Evolutionary conservation across 2,329 filamentous ascomycete species (phyloP), one percentile per base, ranked within the genome.

Genomic region (Pseudopithomyces chartarum): DNA sequence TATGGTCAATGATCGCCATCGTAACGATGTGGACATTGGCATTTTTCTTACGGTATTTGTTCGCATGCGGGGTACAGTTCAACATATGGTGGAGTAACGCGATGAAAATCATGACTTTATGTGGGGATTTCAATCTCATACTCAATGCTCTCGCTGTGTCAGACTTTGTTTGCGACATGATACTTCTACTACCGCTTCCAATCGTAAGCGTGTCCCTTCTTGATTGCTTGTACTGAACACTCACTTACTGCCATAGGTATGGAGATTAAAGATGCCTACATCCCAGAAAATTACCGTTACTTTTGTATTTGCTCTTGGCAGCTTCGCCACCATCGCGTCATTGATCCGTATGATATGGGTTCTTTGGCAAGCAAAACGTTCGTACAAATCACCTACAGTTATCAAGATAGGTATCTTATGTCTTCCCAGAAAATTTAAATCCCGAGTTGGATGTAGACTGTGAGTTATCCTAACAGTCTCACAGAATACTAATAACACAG

Each of bases 131-230:
- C 34, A n/a, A 40, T 6, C 15, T 22, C 15, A 40, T 51, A n/a
- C 32, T 51, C 32, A 40, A 40, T n/a, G 48, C 32, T 8, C 22
- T 51, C 6, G 34, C 48, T 6, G 29, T 51, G 13, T 39, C 48
- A 13, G 48, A 51, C 20, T 51, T 51, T 40, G 15, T 22, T n/a
- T 51, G 48, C 48, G 48, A 51, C n/a, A 13, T 51, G n/a, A 36
- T 51, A 13, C 11, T 51, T 22, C 34, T 51, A 6, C 4, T 29
- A 8, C 26, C 26, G 4, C 26, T 29, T 29, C 26, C 26, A 29
- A 29, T 8, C 26, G 26, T 29, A 29, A 29, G 26, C 26, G 26
- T 29, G 26, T 29, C 26, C 4, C 26, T 29, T 8, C 4, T 29
- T 8, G 26, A 8, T 8, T 5, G 4, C 26, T 29, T 29, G 26